Evolutionary conservation across 176 grass and related monocot species (phyloP).

Genomic region (Zoysia japonica): DNA sequence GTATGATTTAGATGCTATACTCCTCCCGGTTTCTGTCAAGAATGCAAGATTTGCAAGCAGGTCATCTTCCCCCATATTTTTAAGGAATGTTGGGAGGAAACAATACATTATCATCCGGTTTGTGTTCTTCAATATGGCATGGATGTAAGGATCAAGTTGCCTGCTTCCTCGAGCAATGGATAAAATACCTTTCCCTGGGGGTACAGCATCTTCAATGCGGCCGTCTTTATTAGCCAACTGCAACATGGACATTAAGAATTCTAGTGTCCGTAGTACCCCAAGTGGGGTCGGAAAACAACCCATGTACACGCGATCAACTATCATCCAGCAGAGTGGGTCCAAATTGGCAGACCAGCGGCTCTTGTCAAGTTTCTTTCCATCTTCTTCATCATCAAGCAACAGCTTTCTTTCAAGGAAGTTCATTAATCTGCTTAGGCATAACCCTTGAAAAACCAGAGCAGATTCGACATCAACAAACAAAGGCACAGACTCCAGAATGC

Average conservation of each 20-base stretch:
- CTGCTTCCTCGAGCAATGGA: slow-evolving; percentile 85
- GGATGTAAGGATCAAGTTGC: slow-evolving; percentile 94
- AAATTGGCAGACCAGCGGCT: slow-evolving; percentile 89
- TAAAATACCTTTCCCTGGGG: slow-evolving; percentile 89
- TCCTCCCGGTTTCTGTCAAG: slow-evolving; percentile 66
- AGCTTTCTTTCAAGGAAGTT: slow-evolving; percentile 97
- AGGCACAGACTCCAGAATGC: slow-evolving; percentile 82
- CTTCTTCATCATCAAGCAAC: slow-evolving; percentile 92
- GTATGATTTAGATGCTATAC: slow-evolving; percentile 47
- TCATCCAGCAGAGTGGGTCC: slow-evolving; percentile 94
- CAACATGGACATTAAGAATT: slow-evolving; percentile 96
- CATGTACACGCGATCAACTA: slow-evolving; percentile 94
- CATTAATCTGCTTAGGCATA: slow-evolving; percentile 97
- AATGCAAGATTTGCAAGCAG: slow-evolving; percentile 75
- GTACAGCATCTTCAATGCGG: slow-evolving; percentile 83
- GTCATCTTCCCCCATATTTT: slow-evolving; percentile 87
- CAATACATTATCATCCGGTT: slow-evolving; percentile 98
- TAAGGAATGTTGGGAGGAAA: slow-evolving; percentile 89
- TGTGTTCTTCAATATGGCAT: slow-evolving; percentile 95
- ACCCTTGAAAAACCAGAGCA: slow-evolving; percentile 88
- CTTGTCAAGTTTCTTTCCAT: slow-evolving; percentile 93
- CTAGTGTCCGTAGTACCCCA: slow-evolving; percentile 76
- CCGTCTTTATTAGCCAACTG: slow-evolving; percentile 98
- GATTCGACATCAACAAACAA: slow-evolving; percentile 88
- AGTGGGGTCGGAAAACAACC: slow-evolving; percentile 89